Evolutionary conservation across 2,329 filamentous ascomycete species (phyloP).

Genomic region (Botrytis pseudocinerea): DNA sequence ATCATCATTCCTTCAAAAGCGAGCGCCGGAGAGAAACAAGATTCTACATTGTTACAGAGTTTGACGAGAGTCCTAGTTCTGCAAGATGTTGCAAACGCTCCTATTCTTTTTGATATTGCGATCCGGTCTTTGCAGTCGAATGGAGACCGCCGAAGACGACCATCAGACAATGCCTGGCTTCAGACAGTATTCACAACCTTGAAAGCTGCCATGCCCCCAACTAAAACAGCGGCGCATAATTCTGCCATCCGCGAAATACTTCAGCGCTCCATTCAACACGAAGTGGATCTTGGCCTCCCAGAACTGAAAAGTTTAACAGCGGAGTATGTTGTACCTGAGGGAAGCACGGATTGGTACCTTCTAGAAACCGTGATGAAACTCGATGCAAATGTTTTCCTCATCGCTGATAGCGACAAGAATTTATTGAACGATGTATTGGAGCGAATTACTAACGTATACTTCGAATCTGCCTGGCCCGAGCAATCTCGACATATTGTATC

Average conservation of each 20-base stretch:
- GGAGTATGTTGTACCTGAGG: constrained; percentile 35
- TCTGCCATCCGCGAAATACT: constrained; percentile 40
- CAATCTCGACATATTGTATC: constrained; percentile 38
- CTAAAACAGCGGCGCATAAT: constrained; percentile 28
- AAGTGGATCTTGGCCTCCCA: constrained; percentile 41
- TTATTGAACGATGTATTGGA: constrained; percentile 40
- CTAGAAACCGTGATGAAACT: constrained; percentile 47
- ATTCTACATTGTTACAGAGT: constrained; percentile 32
- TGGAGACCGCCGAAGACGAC: constrained; percentile 47
- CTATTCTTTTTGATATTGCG: constrained; percentile 49
- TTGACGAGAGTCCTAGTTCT: constrained; percentile 35
- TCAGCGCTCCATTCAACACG: constrained; percentile 41
- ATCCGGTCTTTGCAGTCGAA: constrained; percentile 47
- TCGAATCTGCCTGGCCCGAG: constrained; percentile 30
- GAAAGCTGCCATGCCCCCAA: constrained; percentile 32
- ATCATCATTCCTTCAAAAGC: constrained; percentile 41
- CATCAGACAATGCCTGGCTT: constrained; percentile 50
- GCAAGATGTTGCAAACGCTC: constrained; percentile 43
- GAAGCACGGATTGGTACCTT: constrained; percentile 44
- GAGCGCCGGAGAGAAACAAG: constrained; percentile 24
- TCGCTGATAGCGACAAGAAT: constrained; percentile 38
- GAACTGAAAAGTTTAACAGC: constrained; percentile 41
- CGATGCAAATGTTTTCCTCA: constrained; percentile 49
- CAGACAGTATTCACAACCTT: constrained; percentile 48
- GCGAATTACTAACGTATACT: constrained; percentile 37